Conservation (phyloP, 78 protist genomes). For the Dictyostelium citrinum region DNA sequence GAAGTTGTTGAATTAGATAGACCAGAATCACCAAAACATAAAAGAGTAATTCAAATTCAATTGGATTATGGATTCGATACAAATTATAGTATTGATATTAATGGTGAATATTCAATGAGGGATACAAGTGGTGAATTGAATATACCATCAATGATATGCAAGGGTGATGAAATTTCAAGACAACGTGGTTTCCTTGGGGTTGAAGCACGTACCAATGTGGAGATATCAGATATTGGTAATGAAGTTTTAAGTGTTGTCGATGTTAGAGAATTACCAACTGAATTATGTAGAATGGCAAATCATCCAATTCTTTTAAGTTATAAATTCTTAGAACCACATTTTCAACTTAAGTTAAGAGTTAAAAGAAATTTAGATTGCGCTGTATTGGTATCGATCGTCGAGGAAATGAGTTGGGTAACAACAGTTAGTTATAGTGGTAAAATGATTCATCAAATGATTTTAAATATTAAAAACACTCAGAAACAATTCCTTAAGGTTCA, state of each 20-base stretch:
- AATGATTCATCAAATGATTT: slow-evolving; percentile 31
- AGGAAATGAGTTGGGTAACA: slow-evolving; percentile 24
- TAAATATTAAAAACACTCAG: slow-evolving; percentile 41
- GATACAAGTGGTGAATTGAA: slow-evolving; percentile 34
- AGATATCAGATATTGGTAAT: slow-evolving; percentile 39
- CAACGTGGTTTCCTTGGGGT: slow-evolving; percentile 64
- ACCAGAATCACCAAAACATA: neutral
- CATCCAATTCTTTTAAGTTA: slow-evolving; percentile 38
- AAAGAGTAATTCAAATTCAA: neutral
- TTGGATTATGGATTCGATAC: slow-evolving; percentile 68
- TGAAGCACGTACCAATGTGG: slow-evolving; percentile 65
- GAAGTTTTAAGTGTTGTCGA: neutral
- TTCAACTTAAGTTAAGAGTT: neutral
- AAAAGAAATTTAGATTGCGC: slow-evolving; percentile 53
- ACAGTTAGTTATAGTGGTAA: slow-evolving; percentile 30
- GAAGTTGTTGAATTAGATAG: neutral
- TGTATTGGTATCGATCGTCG: slow-evolving; percentile 47
- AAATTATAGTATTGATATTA: neutral
- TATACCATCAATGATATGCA: slow-evolving; percentile 40
- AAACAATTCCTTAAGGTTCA: slow-evolving; percentile 33
- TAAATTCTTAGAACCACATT: slow-evolving; percentile 53
- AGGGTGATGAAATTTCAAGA: slow-evolving; percentile 57
- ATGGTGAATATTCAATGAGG: slow-evolving; percentile 36
- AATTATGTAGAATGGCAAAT: neutral
- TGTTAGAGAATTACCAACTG: slow-evolving; percentile 2